A percentile compares a stretch with the other conserved stretches of the same genome.
Conservation (phyloP, 1,284 basidiomycete species). For the Phylloporus gajari region DNA sequence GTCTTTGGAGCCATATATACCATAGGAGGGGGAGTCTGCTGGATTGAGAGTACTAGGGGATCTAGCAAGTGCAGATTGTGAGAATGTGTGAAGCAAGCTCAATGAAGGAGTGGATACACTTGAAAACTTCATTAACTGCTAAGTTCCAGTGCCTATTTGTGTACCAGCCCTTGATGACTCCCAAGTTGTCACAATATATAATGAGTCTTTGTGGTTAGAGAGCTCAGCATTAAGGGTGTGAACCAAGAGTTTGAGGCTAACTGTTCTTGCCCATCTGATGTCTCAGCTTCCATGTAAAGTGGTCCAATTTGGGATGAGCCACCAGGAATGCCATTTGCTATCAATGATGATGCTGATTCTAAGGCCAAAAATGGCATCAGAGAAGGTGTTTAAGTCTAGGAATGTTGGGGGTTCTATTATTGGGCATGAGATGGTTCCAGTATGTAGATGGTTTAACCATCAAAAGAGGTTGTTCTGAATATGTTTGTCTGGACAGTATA, state of each 20-base stretch:
- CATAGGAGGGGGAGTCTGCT: not conserved
- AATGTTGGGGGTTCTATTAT: not conserved
- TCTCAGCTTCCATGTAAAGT: constrained; percentile 1
- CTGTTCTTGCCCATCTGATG: constrained; percentile 29
- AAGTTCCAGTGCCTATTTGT: constrained; percentile 46
- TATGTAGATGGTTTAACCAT: not conserved
- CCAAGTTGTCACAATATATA: constrained; percentile 50
- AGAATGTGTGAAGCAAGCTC: not conserved
- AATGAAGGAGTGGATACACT: constrained; percentile 30
- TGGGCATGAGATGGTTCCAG: not conserved
- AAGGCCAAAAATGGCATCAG: constrained; percentile 5
- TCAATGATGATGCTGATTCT: constrained; percentile 20
- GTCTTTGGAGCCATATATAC: not conserved
- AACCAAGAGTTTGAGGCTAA: constrained; percentile 41
- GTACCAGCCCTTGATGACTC: constrained; percentile 54
- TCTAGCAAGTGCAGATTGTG: not conserved
- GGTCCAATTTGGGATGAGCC: constrained; percentile 12
- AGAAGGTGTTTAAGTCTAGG: not conserved
- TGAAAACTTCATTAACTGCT: constrained; percentile 32
- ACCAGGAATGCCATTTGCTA: constrained; percentile 12
- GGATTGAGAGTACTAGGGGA: not conserved
- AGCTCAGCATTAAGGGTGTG: constrained; percentile 1
- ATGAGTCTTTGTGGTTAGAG: not conserved
- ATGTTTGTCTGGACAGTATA: not conserved
- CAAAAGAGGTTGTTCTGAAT: not conserved